These are phyloP conservation scores for Chaetomiaceae sp. DNA, from an alignment of 2,329 filamentous ascomycete species.

Conservation along the genomic window DNA sequence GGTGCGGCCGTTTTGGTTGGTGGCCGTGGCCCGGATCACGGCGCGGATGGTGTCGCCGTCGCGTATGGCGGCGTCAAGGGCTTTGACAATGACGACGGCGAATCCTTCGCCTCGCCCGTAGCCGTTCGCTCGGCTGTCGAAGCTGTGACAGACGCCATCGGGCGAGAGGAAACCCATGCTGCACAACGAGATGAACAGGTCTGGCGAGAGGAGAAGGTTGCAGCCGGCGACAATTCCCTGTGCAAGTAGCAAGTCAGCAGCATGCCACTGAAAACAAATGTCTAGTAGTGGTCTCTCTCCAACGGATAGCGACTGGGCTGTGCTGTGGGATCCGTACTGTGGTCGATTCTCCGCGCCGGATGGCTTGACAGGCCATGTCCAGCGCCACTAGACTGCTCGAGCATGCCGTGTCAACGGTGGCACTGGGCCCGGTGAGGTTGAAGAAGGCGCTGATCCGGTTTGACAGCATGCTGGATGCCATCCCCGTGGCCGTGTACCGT, in stretches of 20 bases:
- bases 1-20: constrained; percentile 1
- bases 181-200: background rate
- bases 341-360: background rate
- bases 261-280: no score
- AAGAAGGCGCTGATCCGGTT: constrained; percentile 6
- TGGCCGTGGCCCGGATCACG: background rate
- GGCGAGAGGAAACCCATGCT: constrained; percentile 1
- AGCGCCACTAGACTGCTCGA: constrained; percentile 1
- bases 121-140: constrained; percentile 34
- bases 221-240: background rate
- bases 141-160: constrained; percentile 1
- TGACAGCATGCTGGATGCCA: constrained; percentile 28
- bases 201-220: constrained; percentile 1
- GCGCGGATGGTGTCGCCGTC: background rate
- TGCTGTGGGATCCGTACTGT: background rate
- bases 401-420: constrained; percentile 4
- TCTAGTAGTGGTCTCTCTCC: no score
- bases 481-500: constrained; percentile 29
- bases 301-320: no score
- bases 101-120: constrained; percentile 50
- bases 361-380: background rate
- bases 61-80: constrained; percentile 18
- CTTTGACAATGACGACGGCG: constrained; percentile 25
- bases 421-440: background rate
- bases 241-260: no score